These are phyloP conservation scores for Globisporangium acanthophoron DNA, from an alignment of 352 stramenopile species.

Conservation along the genomic window DNA sequence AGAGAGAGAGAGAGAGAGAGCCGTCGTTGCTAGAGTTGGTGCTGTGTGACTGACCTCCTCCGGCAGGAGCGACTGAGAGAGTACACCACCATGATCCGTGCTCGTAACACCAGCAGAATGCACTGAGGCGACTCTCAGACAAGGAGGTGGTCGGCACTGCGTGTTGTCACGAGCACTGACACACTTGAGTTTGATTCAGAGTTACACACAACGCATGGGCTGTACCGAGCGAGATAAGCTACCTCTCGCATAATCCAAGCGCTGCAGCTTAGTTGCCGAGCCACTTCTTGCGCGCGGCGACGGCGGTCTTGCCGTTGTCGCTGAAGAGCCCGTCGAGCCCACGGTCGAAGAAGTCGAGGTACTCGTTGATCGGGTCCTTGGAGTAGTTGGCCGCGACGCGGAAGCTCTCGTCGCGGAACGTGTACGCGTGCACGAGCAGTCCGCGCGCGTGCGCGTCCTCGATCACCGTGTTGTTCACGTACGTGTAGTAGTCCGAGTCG, in stretches of 20 bases:
- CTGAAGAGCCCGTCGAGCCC: constrained; percentile 61
- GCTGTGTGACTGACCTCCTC: neutral
- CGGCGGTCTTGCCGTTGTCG: constrained; percentile 51
- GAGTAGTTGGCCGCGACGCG: constrained; percentile 60
- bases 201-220: neutral
- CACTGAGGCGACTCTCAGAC: no score
- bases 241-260: no score
- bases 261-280: constrained; percentile 13
- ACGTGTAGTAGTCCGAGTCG: constrained; percentile 57
- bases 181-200: neutral
- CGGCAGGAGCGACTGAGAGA: neutral
- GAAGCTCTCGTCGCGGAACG: constrained; percentile 66
- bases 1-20: constrained; percentile 10
- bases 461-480: constrained; percentile 36
- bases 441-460: constrained; percentile 46
- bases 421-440: constrained; percentile 55
- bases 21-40: neutral
- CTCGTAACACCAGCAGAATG: no score
- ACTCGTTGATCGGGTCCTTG: constrained; percentile 51
- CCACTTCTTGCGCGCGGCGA: constrained; percentile 35
- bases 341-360: constrained; percentile 57
- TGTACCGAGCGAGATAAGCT: neutral
- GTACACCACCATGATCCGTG: neutral
- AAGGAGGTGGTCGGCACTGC: neutral
- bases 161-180: neutral